These are phyloP conservation scores for Penstemon barbatus DNA, from an alignment of 257 asterid genomes.

Conservation along the genomic window DNA sequence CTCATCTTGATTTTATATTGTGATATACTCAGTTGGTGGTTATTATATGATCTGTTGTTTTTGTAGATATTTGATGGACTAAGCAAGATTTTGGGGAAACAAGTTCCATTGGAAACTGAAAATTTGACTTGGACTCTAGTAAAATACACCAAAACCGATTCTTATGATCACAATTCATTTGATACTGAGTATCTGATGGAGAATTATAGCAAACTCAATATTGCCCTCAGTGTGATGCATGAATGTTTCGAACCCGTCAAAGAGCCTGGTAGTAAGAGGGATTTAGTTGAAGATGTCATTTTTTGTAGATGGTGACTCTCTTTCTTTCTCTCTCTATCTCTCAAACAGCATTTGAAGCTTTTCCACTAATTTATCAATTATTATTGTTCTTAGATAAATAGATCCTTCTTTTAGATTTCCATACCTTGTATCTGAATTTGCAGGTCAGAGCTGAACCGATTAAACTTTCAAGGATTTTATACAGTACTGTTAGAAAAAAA, in stretches of 20 bases:
- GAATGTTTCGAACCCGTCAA: slow-evolving; percentile 83
- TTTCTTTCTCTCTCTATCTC: background rate
- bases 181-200: slow-evolving; percentile 46
- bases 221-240: slow-evolving; percentile 84
- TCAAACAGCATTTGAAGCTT: background rate
- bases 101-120: slow-evolving; percentile 53
- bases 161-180: slow-evolving; percentile 28
- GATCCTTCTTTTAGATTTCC: background rate
- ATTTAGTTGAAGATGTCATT: slow-evolving; percentile 81
- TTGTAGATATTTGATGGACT: slow-evolving; percentile 72
- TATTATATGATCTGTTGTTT: background rate
- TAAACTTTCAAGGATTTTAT: slow-evolving; percentile 85
- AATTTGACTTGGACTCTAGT: slow-evolving; percentile 69
- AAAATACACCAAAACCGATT: slow-evolving; percentile 48
- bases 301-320: slow-evolving; percentile 63
- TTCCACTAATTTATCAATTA: no score
- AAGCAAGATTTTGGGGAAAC: slow-evolving; percentile 51
- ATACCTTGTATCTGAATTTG: slow-evolving; percentile 19
- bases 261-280: slow-evolving; percentile 70
- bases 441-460: slow-evolving; percentile 83
- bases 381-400: background rate
- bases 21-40: background rate
- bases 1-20: background rate
- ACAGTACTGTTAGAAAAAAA: slow-evolving; percentile 70
- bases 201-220: slow-evolving; percentile 62